Conservation (phyloP, 768 basidiomycete genomes). For the Xerocomus potaroensis region DNA sequence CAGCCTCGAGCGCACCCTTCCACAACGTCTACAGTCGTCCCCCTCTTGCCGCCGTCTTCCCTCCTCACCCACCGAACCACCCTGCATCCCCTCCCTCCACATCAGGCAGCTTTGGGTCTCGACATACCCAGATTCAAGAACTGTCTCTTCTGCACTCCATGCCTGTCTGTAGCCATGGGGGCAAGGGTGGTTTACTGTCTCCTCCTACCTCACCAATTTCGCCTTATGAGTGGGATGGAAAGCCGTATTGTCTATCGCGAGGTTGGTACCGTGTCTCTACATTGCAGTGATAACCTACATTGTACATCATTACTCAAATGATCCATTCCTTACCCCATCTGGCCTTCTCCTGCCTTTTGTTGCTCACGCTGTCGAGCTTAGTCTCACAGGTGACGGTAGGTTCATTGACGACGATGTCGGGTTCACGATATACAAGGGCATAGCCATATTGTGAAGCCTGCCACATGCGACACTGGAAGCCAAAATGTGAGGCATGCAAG, state of each 20-base stretch:
- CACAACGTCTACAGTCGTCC: too few relatives aligned
- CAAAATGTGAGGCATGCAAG: constrained; percentile 86
- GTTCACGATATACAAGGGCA: constrained; percentile 87
- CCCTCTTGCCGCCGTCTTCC: constrained; percentile 31
- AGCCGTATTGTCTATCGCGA: constrained; percentile 93
- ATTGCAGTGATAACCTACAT: constrained; percentile 5
- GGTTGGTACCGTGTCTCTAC: constrained; percentile 32
- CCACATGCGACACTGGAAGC: constrained; percentile 82
- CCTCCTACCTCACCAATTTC: constrained; percentile 15
- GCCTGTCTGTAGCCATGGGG: constrained; percentile 6
- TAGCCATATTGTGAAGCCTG: constrained; percentile 95
- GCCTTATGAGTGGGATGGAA: constrained; percentile 77
- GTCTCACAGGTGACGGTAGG: constrained; percentile 61
- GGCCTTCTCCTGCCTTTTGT: constrained; percentile 20
- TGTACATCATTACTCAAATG: constrained; percentile 30
- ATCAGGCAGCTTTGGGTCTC: constrained; percentile 24
- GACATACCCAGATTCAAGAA: constrained; percentile 27
- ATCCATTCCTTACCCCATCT: constrained; percentile 78
- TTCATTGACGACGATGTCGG: constrained; percentile 72
- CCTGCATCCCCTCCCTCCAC: constrained; percentile 10
- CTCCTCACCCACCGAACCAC: constrained; percentile 16
- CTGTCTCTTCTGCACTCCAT: constrained; percentile 2
- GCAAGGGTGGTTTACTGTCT: constrained; percentile 28
- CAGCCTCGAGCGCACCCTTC: constrained; percentile 9
- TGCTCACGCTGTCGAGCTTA: constrained; percentile 45